These are phyloP conservation scores for Rhodotorula glutinis DNA, from an alignment of 1,284 basidiomycete species.

Conservation along the genomic window DNA sequence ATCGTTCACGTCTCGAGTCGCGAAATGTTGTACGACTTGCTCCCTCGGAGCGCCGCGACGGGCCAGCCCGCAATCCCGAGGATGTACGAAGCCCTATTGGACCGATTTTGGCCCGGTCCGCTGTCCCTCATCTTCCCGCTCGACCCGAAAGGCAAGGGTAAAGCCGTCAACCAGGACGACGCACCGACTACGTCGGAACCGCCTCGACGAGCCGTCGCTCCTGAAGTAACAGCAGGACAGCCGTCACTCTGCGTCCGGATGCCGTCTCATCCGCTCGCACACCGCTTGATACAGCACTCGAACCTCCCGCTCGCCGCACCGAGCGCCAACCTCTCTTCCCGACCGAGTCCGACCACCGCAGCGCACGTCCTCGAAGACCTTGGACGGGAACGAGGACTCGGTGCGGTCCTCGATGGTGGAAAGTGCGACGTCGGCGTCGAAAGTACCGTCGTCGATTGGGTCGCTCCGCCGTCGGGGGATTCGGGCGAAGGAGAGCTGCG, in stretches of 20 bases:
- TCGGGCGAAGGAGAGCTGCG: conserved; percentile 59
- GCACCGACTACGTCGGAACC: conserved; percentile 24
- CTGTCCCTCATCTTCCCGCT: conserved; percentile 88
- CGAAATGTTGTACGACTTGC: conserved; percentile 70
- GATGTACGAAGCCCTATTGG: conserved; percentile 69
- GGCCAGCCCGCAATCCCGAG: conserved; percentile 56
- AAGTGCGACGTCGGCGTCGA: conserved; percentile 85
- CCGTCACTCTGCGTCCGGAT: conserved; percentile 87
- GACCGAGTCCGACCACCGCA: conserved; percentile 90
- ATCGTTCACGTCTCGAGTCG: conserved; percentile 86
- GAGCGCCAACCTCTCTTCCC: conserved; percentile 90
- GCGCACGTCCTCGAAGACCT: conserved; percentile 81
- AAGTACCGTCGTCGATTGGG: conserved; percentile 89
- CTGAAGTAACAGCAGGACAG: conserved; percentile 63
- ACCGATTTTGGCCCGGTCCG: conserved; percentile 91
- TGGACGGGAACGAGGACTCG: conserved; percentile 57
- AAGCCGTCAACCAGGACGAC: background rate
- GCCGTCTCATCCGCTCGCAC: conserved; percentile 88
- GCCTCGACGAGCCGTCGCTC: conserved; percentile 16
- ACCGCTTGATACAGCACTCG: conserved; percentile 76
- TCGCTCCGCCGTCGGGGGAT: conserved; percentile 50
- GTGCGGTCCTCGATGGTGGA: conserved; percentile 88
- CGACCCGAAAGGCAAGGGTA: conserved; percentile 7
- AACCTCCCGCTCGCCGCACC: conserved; percentile 85
- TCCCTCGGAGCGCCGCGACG: conserved; percentile 52